These are phyloP conservation scores for Arthrobotrys megalospora DNA, from an alignment of 2,329 filamentous ascomycete species.

Conservation along the genomic window DNA sequence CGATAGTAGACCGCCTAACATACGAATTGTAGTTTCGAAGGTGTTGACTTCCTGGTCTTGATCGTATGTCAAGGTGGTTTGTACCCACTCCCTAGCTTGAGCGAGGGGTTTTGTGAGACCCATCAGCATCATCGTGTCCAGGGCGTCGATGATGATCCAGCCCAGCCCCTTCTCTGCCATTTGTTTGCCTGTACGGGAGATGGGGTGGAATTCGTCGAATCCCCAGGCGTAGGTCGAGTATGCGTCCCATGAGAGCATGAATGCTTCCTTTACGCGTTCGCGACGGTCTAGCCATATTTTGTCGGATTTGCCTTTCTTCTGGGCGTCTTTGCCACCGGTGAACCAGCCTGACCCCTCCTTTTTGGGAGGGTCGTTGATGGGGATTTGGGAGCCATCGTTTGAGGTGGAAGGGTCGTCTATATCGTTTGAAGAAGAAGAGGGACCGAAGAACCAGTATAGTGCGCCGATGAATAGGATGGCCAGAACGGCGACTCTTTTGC, in stretches of 20 bases:
- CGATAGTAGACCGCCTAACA: conserved; percentile 92
- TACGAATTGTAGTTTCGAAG: conserved; percentile 97
- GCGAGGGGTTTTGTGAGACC: conserved; percentile 88
- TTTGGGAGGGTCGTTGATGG: conserved; percentile 69
- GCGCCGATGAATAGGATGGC: conserved; percentile 47
- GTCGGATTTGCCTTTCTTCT: conserved; percentile 28
- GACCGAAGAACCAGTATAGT: conserved; percentile 61
- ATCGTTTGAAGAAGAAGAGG: not conserved
- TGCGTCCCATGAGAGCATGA: conserved; percentile 90
- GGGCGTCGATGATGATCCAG: conserved; percentile 97
- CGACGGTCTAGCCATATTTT: conserved; percentile 84
- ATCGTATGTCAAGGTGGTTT: conserved; percentile 84
- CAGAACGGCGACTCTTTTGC: conserved; percentile 65
- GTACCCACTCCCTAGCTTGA: conserved; percentile 90
- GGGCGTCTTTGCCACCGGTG: conserved; percentile 64
- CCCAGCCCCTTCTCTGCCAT: conserved; percentile 93
- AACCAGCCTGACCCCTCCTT: conserved; percentile 74
- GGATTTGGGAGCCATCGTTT: conserved; percentile 66
- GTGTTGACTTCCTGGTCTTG: conserved; percentile 97
- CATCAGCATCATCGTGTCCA: conserved; percentile 99
- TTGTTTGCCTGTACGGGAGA: conserved; percentile 82
- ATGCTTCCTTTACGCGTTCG: conserved; percentile 88
- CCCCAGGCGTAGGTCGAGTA: conserved; percentile 97
- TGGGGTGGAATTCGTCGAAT: conserved; percentile 87
- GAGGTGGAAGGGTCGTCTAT: conserved; percentile 68